Evolutionary conservation across 2,329 filamentous ascomycete species (phyloP).

Genomic region (Cercospora berteroae): DNA sequence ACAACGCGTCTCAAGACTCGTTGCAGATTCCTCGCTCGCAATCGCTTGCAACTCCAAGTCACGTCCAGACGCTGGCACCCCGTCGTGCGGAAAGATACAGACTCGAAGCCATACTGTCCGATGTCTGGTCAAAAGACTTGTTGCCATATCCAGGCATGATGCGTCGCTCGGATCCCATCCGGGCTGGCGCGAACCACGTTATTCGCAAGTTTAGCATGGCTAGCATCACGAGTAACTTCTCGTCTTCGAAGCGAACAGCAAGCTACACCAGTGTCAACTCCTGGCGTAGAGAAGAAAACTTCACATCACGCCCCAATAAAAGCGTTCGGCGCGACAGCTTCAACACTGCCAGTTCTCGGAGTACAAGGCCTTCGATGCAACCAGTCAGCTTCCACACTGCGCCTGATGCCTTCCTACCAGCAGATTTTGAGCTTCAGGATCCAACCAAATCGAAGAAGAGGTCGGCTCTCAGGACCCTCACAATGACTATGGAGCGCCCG

Average conservation of each 20-base stretch:
- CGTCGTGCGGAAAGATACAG: slow-evolving; percentile 72
- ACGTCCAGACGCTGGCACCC: slow-evolving; percentile 70
- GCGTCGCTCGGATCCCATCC: slow-evolving; percentile 66
- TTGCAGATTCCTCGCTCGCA: slow-evolving; percentile 73
- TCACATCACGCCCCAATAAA: slow-evolving; percentile 17
- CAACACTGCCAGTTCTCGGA: slow-evolving; percentile 12
- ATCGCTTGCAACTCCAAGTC: slow-evolving; percentile 69
- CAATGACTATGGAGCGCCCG: slow-evolving; percentile 38
- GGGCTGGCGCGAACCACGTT: slow-evolving; percentile 77
- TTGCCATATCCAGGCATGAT: slow-evolving; percentile 81
- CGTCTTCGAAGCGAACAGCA: slow-evolving; percentile 67
- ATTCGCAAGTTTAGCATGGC: slow-evolving; percentile 85
- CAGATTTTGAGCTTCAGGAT: slow-evolving; percentile 47
- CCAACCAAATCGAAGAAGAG: slow-evolving; percentile 28
- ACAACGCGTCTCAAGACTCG: slow-evolving; percentile 43
- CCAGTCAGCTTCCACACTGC: slow-evolving; percentile 50
- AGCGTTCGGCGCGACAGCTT: slow-evolving; percentile 16
- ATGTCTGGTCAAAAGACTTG: slow-evolving; percentile 80
- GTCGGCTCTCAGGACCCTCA: slow-evolving; percentile 34
- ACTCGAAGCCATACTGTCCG: slow-evolving; percentile 69
- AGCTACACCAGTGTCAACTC: slow-evolving; percentile 50
- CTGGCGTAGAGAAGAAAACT: slow-evolving; percentile 33
- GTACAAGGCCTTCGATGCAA: slow-evolving; percentile 18
- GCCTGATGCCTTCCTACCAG: slow-evolving; percentile 48
- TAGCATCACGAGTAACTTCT: slow-evolving; percentile 73